Evolutionary conservation across 495 filamentous ascomycete species (phyloP), one percentile per base, ranked within the genome.

Genomic region (Symbiotaphrina buchneri): DNA sequence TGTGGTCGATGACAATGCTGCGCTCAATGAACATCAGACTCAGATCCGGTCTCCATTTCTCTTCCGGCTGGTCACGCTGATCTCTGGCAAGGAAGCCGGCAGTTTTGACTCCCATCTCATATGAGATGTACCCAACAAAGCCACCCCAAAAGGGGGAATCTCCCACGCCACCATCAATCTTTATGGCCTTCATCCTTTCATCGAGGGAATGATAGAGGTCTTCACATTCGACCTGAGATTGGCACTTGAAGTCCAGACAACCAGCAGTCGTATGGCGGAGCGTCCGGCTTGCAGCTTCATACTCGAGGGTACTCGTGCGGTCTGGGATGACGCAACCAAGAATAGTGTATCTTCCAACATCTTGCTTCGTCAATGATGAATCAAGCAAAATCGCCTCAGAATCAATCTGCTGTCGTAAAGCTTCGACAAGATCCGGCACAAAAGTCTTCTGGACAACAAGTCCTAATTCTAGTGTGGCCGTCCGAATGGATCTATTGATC

Each of bases 51-150:
- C 18, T 33, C 17, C 3, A 16, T 21, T 23, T 27, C 4, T n/a
- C 18, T 15, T 14, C 30, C 17, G 15, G 20, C 1, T 11, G 4
- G 7, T 33, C 31, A 7, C 8, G 11, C 27, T 36, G n/a, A 42
- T 38, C 10, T 34, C 31, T 13, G 32, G 42, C 35, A 0, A 44
- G 32, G 15, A 79, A 52, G 20, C 49, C 55, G 18, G 81, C 68
- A 3, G 61, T 59, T 16, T 61, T 46, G 0, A 94, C 55, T 0
- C 83, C 80, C 29, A 82, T 61, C 45, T 97, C 85, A 38, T 94
- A 94, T 1, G 78, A 80, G 27, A 83, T 74, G 43, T 75, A 92
- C 0, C 87, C 87, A 48, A 94, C 65, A 29, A 94, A 71, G 0
- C 85, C 85, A 26, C 84, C 85, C 55, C 81, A 72, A 43, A 97